Evolutionary conservation across 1,284 basidiomycete species (phyloP), one percentile per base, ranked within the genome.

Genomic region (Sporisorium reilianum): DNA sequence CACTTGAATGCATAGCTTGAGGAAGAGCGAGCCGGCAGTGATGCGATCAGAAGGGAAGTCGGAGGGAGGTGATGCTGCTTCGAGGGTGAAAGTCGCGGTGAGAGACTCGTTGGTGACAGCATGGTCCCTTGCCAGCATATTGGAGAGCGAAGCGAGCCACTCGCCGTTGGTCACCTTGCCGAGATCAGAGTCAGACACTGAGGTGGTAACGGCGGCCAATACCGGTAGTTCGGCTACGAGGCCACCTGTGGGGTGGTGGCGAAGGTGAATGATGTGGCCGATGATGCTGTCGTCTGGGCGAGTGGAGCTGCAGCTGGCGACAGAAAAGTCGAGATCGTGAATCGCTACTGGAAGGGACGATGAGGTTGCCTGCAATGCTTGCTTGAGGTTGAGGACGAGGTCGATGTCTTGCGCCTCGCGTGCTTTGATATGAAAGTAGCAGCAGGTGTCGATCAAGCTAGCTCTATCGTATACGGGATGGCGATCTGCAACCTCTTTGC

Each of bases 151-250:
- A 4, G 46, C 28, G 8, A 78, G 54, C 76, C 76, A 78, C 3
- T 44, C 25, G 10, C 54, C 59, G 20, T 78, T 78, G 28, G 69
- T 73, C 45, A 60, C 60, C n/a, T 50, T 64, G 22, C 52, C 55
- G 6, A 25, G 9, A 9, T 40, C 25, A 30, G 41, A 1, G 2
- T 51, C 26, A 25, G 20, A 5, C 5, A 54, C 25, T 22, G 25
- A 11, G 18, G 26, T 4, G 5, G 10, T 11, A 0, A 45, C 42
- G 20, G 28, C 44, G 34, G 28, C 28, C 18, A 78, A 6, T 0
- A 73, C 28, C 5, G 76, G 76, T 11, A 78, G 23, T 6, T 36
- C 16, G 5, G 49, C 60, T 16, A 75, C 16, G 12, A 32, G 23
- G 3, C 20, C n/a, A 11, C 44, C 56, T 6, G 59, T 52, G 2